Conservation (phyloP, 495 filamentous ascomycete species). For the Podospora bellae-mahoneyi region DNA sequence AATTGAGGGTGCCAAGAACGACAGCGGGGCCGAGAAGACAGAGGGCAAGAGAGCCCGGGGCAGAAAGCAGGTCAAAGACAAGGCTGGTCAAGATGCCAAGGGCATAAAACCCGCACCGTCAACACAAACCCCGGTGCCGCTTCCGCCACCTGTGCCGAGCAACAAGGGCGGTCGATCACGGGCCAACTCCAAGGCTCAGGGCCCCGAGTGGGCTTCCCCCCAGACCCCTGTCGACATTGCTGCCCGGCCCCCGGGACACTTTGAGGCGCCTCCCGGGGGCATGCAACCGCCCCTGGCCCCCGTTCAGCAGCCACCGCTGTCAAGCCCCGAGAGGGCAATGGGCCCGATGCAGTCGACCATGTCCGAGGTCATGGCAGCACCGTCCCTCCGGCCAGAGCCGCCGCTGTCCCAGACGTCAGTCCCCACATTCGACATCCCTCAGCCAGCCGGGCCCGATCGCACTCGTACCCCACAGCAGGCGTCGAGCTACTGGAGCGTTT, state of each 20-base stretch:
- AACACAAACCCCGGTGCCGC: constrained; percentile 41
- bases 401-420: constrained; percentile 37
- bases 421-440: constrained; percentile 42
- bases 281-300: constrained; percentile 42
- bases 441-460: constrained; percentile 39
- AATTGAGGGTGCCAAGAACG: constrained; percentile 40
- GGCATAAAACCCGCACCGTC: constrained; percentile 22
- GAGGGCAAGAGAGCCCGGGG: constrained; percentile 44
- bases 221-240: constrained; percentile 35
- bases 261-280: constrained; percentile 33
- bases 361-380: constrained; percentile 49
- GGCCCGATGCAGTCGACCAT: constrained; percentile 35
- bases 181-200: constrained; percentile 43
- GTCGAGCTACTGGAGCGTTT: constrained; percentile 97
- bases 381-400: constrained; percentile 47
- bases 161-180: constrained; percentile 43
- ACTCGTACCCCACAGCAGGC: constrained; percentile 57
- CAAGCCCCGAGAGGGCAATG: constrained; percentile 37
- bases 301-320: constrained; percentile 31
- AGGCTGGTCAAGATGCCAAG: constrained; percentile 39
- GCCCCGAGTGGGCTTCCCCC: constrained; percentile 37
- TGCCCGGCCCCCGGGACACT: constrained; percentile 31
- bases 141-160: constrained; percentile 32
- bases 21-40: constrained; percentile 54
- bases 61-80: constrained; percentile 45